Percentiles rank a stretch among this genome's conserved stretches.
Evolutionary conservation across 768 basidiomycete genomes (phyloP).

Genomic region (Cantharellus cinnabarinus): DNA sequence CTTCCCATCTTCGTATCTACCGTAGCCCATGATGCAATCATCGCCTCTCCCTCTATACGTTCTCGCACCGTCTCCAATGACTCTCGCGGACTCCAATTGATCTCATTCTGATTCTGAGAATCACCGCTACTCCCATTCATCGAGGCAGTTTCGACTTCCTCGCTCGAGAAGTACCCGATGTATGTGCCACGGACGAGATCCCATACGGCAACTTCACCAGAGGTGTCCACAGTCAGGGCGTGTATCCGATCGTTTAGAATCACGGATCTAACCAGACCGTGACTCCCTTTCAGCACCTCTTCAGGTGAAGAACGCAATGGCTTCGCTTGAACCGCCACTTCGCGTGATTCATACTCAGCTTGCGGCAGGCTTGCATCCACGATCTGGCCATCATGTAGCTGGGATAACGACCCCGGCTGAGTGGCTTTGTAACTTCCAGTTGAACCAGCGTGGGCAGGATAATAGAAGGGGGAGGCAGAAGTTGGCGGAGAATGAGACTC

Average conservation of each 20-base stretch:
- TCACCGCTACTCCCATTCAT: not conserved
- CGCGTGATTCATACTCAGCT: conserved; percentile 29
- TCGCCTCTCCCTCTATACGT: conserved; percentile 86
- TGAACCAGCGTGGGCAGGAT: not conserved
- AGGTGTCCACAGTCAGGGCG: conserved; percentile 75
- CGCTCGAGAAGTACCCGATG: conserved; percentile 42
- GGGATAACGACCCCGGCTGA: not conserved
- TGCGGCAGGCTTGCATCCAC: conserved; percentile 1
- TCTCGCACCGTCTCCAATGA: conserved; percentile 74
- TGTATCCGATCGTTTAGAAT: conserved; percentile 79
- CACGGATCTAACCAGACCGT: conserved; percentile 63
- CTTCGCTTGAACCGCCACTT: conserved; percentile 53
- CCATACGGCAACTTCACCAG: conserved; percentile 81
- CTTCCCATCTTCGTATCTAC: conserved; percentile 83
- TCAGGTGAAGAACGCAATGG: conserved; percentile 41
- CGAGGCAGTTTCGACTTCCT: conserved; percentile 30
- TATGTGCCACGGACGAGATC: conserved; percentile 67
- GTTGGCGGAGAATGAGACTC: conserved; percentile 8
- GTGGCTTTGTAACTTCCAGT: not conserved
- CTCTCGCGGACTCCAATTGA: conserved; percentile 51
- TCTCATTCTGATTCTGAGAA: not conserved
- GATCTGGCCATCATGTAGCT: not conserved
- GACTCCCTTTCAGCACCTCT: conserved; percentile 42
- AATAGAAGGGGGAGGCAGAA: conserved; percentile 4
- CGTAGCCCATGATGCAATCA: conserved; percentile 63